Conservation (phyloP, 768 basidiomycete genomes). For the Hericium alpestre region DNA sequence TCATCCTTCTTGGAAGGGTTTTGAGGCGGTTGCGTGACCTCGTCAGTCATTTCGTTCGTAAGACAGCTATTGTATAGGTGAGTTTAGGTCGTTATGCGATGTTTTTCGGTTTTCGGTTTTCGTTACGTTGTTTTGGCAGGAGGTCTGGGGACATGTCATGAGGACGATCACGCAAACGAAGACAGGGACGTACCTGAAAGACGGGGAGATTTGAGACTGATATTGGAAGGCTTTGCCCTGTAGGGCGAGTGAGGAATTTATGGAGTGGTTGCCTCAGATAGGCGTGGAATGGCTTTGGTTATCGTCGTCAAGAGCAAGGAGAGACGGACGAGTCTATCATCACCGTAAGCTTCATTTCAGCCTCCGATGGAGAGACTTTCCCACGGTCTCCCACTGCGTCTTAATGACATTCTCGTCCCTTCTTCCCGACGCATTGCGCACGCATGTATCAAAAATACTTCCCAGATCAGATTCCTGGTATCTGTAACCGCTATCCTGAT, state of each 20-base stretch:
- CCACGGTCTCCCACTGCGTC: not conserved
- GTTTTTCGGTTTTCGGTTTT: constrained; percentile 42
- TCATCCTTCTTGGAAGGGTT: constrained; percentile 64
- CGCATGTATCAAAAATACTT: too few relatives aligned
- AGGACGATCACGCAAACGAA: not conserved
- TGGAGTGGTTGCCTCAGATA: constrained; percentile 45
- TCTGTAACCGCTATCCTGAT: not conserved
- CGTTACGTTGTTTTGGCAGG: constrained; percentile 19
- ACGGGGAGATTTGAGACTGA: constrained; percentile 27
- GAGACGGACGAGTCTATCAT: not conserved
- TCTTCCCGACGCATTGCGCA: too few relatives aligned
- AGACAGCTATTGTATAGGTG: constrained; percentile 25
- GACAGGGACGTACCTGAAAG: constrained; percentile 29
- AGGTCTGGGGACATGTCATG: not conserved
- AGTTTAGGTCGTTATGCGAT: constrained; percentile 23
- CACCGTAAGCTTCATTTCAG: constrained; percentile 4
- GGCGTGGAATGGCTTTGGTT: constrained; percentile 40
- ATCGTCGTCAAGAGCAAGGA: constrained; percentile 27
- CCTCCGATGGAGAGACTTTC: constrained; percentile 12
- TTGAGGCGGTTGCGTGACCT: constrained; percentile 17
- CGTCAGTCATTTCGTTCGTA: constrained; percentile 87
- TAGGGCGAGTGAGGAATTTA: constrained; percentile 71
- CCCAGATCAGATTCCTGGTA: not conserved
- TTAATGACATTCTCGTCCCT: too few relatives aligned
- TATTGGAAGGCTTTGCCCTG: constrained; percentile 73